Percentiles rank a stretch among this genome's conserved stretches.
These are phyloP conservation scores for Naganishia randhawae DNA, from an alignment of 768 basidiomycete genomes.

Conservation along the genomic window DNA sequence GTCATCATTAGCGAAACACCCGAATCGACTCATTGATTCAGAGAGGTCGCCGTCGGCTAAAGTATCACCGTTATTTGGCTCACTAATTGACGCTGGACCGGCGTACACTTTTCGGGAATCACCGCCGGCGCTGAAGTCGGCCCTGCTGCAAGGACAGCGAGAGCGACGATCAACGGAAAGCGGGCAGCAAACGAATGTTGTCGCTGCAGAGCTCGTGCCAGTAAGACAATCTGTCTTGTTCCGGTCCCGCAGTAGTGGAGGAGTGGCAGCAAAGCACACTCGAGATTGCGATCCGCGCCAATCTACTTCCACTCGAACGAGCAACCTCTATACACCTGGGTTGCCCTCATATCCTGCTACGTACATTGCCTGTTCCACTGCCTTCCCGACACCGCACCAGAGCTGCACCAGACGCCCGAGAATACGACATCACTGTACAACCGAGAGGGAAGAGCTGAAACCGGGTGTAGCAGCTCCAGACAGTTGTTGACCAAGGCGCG, in stretches of 20 bases:
- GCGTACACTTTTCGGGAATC: not conserved
- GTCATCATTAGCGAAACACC: constrained; percentile 13
- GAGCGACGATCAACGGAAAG: not conserved
- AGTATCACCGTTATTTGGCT: not conserved
- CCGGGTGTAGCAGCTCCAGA: constrained; percentile 1
- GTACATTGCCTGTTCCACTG: not conserved
- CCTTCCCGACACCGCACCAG: constrained; percentile 9
- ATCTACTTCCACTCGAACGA: not conserved
- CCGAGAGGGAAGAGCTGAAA: constrained; percentile 7
- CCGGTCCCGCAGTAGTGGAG: not conserved
- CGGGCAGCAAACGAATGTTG: not conserved
- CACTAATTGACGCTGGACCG: too few relatives aligned
- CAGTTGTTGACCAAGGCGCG: not conserved
- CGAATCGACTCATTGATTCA: constrained; percentile 16
- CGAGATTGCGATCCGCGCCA: not conserved
- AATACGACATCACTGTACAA: constrained; percentile 4
- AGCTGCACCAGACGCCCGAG: not conserved
- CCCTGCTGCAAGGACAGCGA: not conserved
- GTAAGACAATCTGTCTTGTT: not conserved
- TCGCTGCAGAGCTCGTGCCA: not conserved
- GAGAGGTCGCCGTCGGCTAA: constrained; percentile 12
- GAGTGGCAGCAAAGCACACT: not conserved
- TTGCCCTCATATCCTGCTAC: not conserved
- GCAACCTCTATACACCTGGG: not conserved
- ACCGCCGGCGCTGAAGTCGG: too few relatives aligned